Percentiles rank a stretch among this genome's conserved stretches.
phyloP scores from a whole-genome alignment of 495 filamentous ascomycete genomes.

The Polyplosphaeria fusca region DNA sequence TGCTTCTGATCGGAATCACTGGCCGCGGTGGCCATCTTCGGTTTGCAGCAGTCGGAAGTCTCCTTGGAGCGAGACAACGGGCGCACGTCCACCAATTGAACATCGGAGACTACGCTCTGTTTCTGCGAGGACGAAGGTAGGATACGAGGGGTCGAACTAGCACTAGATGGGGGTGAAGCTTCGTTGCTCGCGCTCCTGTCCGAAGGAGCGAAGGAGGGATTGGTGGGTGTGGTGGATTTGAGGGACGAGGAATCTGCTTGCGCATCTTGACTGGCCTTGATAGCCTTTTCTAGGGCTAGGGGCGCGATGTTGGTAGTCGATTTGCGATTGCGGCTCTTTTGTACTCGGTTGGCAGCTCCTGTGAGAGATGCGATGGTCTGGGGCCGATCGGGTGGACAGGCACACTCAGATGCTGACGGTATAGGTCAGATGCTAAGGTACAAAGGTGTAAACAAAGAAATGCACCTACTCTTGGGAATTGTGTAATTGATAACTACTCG shows the following conservation, averaged over 20 bases:
- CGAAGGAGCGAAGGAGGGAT: constrained; percentile 13
- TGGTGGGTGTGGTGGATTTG: constrained; percentile 13
- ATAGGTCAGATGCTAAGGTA: constrained; percentile 1
- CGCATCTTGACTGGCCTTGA: constrained; percentile 24
- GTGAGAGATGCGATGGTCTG: constrained; percentile 1
- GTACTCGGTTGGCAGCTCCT: constrained; percentile 14
- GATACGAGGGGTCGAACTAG: constrained; percentile 30
- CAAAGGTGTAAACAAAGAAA: background rate
- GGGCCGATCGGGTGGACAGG: constrained; percentile 14
- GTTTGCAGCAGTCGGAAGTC: constrained; percentile 23
- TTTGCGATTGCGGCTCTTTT: constrained; percentile 24
- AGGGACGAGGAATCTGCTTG: constrained; percentile 16
- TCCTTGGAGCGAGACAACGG: constrained; percentile 8
- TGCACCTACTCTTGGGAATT: constrained; percentile 32
- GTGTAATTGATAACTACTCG: constrained; percentile 48
- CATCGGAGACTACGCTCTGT: constrained; percentile 8
- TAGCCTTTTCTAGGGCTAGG: constrained; percentile 16
- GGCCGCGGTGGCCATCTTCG: constrained; percentile 6
- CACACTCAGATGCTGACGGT: constrained; percentile 24
- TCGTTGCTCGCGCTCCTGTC: constrained; percentile 27
- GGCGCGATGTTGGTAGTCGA: constrained; percentile 17
- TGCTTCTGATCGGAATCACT: background rate
- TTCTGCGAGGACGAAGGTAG: constrained; percentile 8
- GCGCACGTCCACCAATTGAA: constrained; percentile 2
- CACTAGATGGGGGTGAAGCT: constrained; percentile 28